phyloP scores from a whole-genome alignment of 768 basidiomycete species.

The Serendipita vermifera region DNA sequence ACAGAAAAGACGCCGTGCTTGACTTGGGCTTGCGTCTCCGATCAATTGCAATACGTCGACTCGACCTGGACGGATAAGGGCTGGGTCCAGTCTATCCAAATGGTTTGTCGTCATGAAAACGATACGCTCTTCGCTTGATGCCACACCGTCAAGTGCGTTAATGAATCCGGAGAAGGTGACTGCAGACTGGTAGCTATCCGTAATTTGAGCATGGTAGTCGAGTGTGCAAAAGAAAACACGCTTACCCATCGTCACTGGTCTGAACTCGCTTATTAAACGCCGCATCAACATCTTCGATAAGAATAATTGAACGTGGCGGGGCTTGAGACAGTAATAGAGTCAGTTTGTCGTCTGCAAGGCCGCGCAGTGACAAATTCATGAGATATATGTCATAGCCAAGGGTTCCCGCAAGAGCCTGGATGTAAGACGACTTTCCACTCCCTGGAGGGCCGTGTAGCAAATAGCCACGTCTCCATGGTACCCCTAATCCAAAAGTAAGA shows the following conservation, averaged over 20 bases:
- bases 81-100: conserved; percentile 74
- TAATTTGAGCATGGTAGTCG: neutral
- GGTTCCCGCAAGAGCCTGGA: conserved; percentile 88
- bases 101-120: conserved; percentile 99
- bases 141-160: conserved; percentile 94
- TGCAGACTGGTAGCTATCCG: conserved; percentile 71
- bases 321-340: conserved; percentile 86
- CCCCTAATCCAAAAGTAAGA: conserved; percentile 39
- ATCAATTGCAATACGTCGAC: conserved; percentile 78
- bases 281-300: conserved; percentile 95
- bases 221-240: conserved; percentile 9
- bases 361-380: conserved; percentile 89
- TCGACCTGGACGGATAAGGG: conserved; percentile 88
- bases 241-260: conserved; percentile 84
- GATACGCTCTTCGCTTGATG: conserved; percentile 94
- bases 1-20: conserved; percentile 64
- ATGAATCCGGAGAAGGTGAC: conserved; percentile 97
- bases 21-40: conserved; percentile 73
- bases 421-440: conserved; percentile 96
- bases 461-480: conserved; percentile 94
- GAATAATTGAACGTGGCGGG: conserved; percentile 84
- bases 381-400: conserved; percentile 92
- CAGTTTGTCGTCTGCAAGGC: conserved; percentile 91
- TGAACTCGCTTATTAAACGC: conserved; percentile 91
- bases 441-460: conserved; percentile 93